Base-by-base conservation (phyloP, 2,329 filamentous ascomycete species). In the Fusarium lateritium region DNA sequence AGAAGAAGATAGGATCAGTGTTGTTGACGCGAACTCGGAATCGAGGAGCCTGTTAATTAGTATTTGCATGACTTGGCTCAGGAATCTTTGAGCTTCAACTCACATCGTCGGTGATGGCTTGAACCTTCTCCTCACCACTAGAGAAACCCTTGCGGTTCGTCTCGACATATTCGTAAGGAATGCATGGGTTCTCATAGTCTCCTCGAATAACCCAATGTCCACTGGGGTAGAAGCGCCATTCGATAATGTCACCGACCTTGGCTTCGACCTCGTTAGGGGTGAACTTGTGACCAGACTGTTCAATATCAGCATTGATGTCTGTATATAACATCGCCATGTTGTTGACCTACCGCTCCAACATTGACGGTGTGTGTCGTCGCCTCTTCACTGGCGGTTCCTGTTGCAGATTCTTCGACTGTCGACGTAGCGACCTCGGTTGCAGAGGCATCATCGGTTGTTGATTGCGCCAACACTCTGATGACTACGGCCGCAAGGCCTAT, bases 1-100 rank as follows among this genome's bases (percentile, higher is more conserved):
- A 93, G 77, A 87, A 92, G 76, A 90, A 92, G 17, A 89, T 85
- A 0, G 91, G 90, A 22, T 85, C 77, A 0, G 88, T 90, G 67
- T 89, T 82, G 70, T 91, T 91, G 58, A 92, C 80, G 21, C 66
- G 69, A 24, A 85, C 70, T 42, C 75, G 72, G 59, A 76, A 86
- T 38, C 73, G 78, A 21, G 83, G 84, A 19, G 77, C 80, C 81
- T 83, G 6, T 7, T 3, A 17, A 39, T 75, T 36, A 68, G 50
- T 21, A n/a, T 52, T 14, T 22, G 11, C 8, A 50, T 26, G n/a
- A 51, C 10, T 24, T 31, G 11, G 19, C 19, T 19, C 19, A 19
- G 13, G 6, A 28, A 6, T 34, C 14, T 13, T 46, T 13, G 4
- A 6, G 13, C 17, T 40, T 49, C 34, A 39, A 72, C 81, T 77